Conservation (phyloP, 192 early-diverging fungal genomes). For the Chytriomyces hyalinus region DNA sequence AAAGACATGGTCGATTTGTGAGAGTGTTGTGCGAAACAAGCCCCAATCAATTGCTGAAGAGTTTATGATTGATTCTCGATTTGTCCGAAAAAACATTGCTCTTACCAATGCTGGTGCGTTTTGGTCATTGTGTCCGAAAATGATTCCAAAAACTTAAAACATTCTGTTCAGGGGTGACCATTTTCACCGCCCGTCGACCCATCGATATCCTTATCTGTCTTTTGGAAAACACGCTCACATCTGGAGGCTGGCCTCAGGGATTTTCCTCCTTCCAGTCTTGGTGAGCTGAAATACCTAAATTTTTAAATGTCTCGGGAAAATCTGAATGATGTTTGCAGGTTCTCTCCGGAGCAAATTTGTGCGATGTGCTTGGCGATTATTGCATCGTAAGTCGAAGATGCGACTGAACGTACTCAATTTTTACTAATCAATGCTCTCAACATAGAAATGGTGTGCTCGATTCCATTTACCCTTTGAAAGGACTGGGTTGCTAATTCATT, state of each 20-base stretch:
- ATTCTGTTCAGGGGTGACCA: constrained; percentile 36
- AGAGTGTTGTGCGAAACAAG: constrained; percentile 63
- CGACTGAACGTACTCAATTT: background rate
- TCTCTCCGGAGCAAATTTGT: constrained; percentile 55
- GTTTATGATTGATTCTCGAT: constrained; percentile 67
- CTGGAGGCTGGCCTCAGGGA: constrained; percentile 23
- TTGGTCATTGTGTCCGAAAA: background rate
- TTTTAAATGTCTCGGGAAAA: constrained; percentile 80
- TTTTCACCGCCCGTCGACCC: constrained; percentile 17
- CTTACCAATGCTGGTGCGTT: constrained; percentile 77
- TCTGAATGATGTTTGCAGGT: constrained; percentile 59
- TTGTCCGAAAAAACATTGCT: constrained; percentile 40
- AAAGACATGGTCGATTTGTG: constrained; percentile 78
- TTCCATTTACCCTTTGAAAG: background rate
- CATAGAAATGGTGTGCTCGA: background rate
- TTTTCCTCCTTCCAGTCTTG: constrained; percentile 19
- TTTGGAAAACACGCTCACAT: constrained; percentile 2
- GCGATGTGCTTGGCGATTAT: constrained; percentile 86
- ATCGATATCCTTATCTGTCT: constrained; percentile 22
- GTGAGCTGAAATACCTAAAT: background rate
- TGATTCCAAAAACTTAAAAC: background rate
- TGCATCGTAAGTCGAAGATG: constrained; percentile 45
- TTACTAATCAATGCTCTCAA: background rate
- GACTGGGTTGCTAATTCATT: background rate
- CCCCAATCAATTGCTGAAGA: constrained; percentile 63